A percentile compares a stretch with the other conserved stretches of the same genome.
Conservation (phyloP, 164 flowering plant genomes). For the Kingdonia uniflora region DNA sequence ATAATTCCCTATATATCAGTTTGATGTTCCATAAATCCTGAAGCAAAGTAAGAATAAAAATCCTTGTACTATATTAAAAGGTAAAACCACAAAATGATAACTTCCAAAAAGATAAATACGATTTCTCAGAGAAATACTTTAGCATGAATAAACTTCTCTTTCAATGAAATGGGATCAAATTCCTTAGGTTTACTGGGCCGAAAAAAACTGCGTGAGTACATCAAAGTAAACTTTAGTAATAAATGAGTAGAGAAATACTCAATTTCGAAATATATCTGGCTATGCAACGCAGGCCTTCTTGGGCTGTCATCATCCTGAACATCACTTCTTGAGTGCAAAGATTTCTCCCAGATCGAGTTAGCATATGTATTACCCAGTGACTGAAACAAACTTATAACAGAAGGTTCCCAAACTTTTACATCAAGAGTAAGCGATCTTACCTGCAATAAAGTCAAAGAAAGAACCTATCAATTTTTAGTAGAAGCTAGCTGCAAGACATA, state of each 20-base stretch:
- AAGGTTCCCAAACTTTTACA: conserved; percentile 93
- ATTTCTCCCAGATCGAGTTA: conserved; percentile 84
- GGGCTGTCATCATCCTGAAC: conserved; percentile 33
- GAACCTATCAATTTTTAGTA: no score
- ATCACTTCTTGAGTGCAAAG: conserved; percentile 31
- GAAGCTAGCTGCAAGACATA: no score
- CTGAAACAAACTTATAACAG: conserved; percentile 66
- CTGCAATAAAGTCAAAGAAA: conserved; percentile 22
- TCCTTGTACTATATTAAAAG: no score
- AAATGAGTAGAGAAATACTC: no score
- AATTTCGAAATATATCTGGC: no score
- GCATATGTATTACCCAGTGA: conserved; percentile 77
- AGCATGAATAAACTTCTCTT: conserved; percentile 81
- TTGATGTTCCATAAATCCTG: no score
- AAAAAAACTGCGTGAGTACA: conserved; percentile 27
- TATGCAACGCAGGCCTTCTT: conserved; percentile 27
- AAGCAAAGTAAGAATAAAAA: no score
- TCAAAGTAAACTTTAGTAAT: no score
- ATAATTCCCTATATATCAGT: no score
- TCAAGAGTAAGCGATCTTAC: conserved; percentile 89
- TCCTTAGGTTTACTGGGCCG: conserved; percentile 45
- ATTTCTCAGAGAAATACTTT: no score
- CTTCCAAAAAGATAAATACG: no score
- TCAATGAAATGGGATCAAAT: conserved; percentile 55
- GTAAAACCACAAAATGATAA: no score